Base-by-base conservation (phyloP, 73 alveolate genomes). In the Paramecium sonneborni region DNA sequence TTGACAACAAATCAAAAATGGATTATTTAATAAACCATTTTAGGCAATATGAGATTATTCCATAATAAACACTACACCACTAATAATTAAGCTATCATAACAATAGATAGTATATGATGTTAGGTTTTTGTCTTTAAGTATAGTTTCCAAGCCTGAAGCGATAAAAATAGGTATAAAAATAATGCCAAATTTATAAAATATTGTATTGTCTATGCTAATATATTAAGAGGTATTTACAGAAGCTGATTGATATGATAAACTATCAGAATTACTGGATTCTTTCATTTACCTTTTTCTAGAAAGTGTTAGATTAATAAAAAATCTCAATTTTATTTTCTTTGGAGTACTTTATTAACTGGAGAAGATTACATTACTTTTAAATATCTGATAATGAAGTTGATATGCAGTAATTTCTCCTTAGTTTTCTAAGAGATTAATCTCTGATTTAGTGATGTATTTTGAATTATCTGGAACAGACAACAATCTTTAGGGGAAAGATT, bases 151-250 rank as follows among this genome's bases (percentile, higher is more conserved):
- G 6, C 68, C 68, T 32, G 55, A 34, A 12, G 35, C 86, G 5
- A 72, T 21, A n/a, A 72, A 58, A 11, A 72, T 72, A 7, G 86
- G 86, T 72, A 72, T 72, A 9, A 72, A 32, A 20, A 72, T 72
- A 6, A 72, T 35, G 35, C 32, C 86, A 72, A 72, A 72, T 72
- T 72, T 34, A 72, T 72, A 58, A 72, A 72, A 72, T 72, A 72
- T 72, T 1, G 86, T 72, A 5, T 72, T 35, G 57, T 72, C 57
- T 72, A 7, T 72, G 6, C 86, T 62, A 34, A 72, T 72, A 37
- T 72, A 14, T 21, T 38, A 32, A 10, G 38, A 28, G 1, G 86
- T 72, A n/a, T 72, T 32, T 1, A 21, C 35, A 12, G 52, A 72
- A 34, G 86, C 86, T n/a, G 20, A 34, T 14, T 30, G 18, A 72